phyloP scores from a whole-genome alignment of 192 early-diverging fungal genomes.

The Backusella morwellensis region DNA sequence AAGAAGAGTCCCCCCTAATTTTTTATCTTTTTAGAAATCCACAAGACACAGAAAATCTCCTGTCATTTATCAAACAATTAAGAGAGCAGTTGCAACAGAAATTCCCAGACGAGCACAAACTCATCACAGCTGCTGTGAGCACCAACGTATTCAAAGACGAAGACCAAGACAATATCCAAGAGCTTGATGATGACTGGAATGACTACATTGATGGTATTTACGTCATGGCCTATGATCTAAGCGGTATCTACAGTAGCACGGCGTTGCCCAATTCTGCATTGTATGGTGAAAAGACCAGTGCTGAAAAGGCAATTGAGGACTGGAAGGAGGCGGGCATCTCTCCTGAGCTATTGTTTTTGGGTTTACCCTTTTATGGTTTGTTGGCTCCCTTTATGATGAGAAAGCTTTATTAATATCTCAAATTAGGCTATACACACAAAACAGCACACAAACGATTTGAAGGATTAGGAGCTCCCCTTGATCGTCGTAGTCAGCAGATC shows the following conservation, averaged over 20 bases:
- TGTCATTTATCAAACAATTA: slow-evolving; percentile 35
- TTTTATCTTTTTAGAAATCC: slow-evolving; percentile 13
- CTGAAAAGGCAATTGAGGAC: slow-evolving; percentile 9
- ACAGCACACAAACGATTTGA: neutral
- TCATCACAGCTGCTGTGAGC: slow-evolving; percentile 40
- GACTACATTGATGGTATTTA: slow-evolving; percentile 20
- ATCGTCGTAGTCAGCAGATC: slow-evolving; percentile 16
- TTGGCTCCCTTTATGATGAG: neutral
- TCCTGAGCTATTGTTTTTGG: slow-evolving; percentile 26
- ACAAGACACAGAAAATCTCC: slow-evolving; percentile 42
- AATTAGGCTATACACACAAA: neutral
- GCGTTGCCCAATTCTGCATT: slow-evolving; percentile 29
- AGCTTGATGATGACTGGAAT: slow-evolving; percentile 20
- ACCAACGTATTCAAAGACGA: slow-evolving; percentile 32
- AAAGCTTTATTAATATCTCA: neutral
- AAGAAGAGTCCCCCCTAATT: neutral
- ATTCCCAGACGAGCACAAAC: slow-evolving; percentile 23
- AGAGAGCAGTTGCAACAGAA: slow-evolving; percentile 21
- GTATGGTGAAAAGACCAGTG: slow-evolving; percentile 11
- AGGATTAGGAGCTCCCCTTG: neutral
- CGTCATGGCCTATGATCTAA: slow-evolving; percentile 34
- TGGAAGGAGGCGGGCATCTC: slow-evolving; percentile 39
- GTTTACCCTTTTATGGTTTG: slow-evolving; percentile 45
- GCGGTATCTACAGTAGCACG: slow-evolving; percentile 22
- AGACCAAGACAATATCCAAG: slow-evolving; percentile 9